Evolutionary conservation across 805 yeast species (phyloP), one percentile per base, ranked within the genome.

Genomic region (Jamesozyma piceae): DNA sequence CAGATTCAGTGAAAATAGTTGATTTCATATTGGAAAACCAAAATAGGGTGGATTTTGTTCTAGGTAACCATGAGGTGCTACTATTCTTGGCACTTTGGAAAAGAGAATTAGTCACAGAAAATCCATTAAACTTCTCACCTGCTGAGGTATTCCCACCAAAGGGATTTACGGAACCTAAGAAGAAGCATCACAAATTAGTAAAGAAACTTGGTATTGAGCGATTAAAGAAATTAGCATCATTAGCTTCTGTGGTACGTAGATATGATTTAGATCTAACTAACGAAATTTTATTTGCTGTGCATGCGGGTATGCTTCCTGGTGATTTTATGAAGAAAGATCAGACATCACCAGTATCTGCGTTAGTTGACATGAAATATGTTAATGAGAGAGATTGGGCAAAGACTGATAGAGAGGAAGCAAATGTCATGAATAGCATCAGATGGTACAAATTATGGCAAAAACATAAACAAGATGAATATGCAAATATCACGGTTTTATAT

Each of bases 31-130:
- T 80, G 28, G 66, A 75, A 19, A 57, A 78, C 50, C 65, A 74
- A 14, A 50, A 51, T 4, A 32, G 43, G 2, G 73, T 84, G 14
- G 78, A 75, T 42, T 88, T 95, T 57, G 77, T 89, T 2, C 65
- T 92, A 45, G 97, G 97, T 0, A 89, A 89, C 65, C 96, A 90
- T 61, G 97, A 89, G 62, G 70, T 80, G 47, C 79, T 78, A 46
- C 73, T 82, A 10, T 56, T 89, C 49, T 71, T 77, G 42, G 20
- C 75, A 64, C 45, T 72, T 66, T 52, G 88, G 78, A 60, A 73
- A 45, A 49, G 39, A 39, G 40, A 46, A 34, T 53, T 26, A 31
- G 43, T 9, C 30, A 34, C 60, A 58, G 18, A 40, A 10, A 43
- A 42, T 31, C 27, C 50, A 53, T n/a, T 54, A 17, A 35, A 35